Conservation (phyloP, 169 alveolate species). For the Babesia microti region DNA sequence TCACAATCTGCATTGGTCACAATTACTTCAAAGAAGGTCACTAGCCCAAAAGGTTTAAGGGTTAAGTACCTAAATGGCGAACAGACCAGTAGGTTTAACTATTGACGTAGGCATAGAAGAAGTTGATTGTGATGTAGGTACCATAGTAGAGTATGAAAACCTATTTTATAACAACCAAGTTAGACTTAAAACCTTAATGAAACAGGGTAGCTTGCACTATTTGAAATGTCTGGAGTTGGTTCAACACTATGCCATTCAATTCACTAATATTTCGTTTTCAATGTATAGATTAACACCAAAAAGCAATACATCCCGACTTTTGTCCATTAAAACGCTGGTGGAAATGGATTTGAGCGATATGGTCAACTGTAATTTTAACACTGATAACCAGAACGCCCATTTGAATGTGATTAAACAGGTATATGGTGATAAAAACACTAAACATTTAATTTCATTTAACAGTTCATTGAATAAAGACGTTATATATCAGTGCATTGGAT, state of each 20-base stretch:
- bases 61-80: constrained; percentile 71
- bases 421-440: constrained; percentile 43
- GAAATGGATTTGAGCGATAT: no score
- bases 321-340: no score
- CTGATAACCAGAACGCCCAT: no score
- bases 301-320: no score
- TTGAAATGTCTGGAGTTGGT: constrained; percentile 77
- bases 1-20: constrained; percentile 83
- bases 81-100: constrained; percentile 43
- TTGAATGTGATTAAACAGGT: constrained; percentile 36
- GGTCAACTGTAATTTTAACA: no score
- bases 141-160: constrained; percentile 47
- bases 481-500: constrained; percentile 58
- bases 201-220: constrained; percentile 65
- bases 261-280: constrained; percentile 75
- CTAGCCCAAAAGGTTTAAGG: constrained; percentile 63
- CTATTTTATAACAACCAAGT: constrained; percentile 52
- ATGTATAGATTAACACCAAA: no score
- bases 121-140: constrained; percentile 51
- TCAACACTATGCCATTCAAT: constrained; percentile 81
- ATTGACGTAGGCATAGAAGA: constrained; percentile 46
- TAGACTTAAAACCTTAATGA: constrained; percentile 32
- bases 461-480: constrained; percentile 20
- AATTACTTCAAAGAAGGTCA: constrained; percentile 72
- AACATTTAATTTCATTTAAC: constrained; percentile 24